phyloP scores from a whole-genome alignment of 148 eudicot species.

The Rhododendron ovatum region DNA sequence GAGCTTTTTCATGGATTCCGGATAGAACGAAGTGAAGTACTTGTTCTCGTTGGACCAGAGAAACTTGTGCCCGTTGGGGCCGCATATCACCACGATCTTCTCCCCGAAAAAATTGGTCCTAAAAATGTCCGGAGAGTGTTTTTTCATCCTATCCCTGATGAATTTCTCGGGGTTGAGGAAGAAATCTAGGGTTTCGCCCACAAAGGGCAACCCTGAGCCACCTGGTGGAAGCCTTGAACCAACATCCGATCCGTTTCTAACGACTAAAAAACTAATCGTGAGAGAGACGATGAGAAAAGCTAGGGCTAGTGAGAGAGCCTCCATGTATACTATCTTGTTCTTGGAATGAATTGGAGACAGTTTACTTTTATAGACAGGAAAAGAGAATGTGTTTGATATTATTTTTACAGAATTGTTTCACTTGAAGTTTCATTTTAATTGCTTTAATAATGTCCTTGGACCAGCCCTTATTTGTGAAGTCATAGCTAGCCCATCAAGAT shows the following conservation, averaged over 20 bases:
- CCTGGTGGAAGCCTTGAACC: slow-evolving; percentile 5
- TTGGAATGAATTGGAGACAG: neutral
- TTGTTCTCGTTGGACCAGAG: slow-evolving; percentile 1
- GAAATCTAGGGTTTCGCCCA: neutral
- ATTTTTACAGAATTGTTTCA: too few relatives aligned
- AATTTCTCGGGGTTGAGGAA: neutral
- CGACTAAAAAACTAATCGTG: neutral
- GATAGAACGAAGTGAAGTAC: neutral
- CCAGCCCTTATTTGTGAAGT: too few relatives aligned
- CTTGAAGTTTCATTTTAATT: too few relatives aligned
- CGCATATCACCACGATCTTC: neutral
- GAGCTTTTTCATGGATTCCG: neutral
- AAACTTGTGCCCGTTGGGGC: slow-evolving; percentile 4
- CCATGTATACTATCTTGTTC: neutral
- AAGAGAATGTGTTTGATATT: too few relatives aligned
- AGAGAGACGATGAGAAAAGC: neutral
- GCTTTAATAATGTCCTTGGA: too few relatives aligned
- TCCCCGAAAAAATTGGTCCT: neutral
- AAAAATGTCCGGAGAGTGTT: neutral
- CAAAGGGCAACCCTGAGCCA: neutral
- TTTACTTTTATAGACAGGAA: neutral
- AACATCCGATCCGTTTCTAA: neutral
- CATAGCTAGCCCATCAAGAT: too few relatives aligned
- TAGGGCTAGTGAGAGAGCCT: neutral
- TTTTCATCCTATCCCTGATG: neutral